phyloP scores from a whole-genome alignment of 768 basidiomycete genomes.

The Clavulina sp. region DNA sequence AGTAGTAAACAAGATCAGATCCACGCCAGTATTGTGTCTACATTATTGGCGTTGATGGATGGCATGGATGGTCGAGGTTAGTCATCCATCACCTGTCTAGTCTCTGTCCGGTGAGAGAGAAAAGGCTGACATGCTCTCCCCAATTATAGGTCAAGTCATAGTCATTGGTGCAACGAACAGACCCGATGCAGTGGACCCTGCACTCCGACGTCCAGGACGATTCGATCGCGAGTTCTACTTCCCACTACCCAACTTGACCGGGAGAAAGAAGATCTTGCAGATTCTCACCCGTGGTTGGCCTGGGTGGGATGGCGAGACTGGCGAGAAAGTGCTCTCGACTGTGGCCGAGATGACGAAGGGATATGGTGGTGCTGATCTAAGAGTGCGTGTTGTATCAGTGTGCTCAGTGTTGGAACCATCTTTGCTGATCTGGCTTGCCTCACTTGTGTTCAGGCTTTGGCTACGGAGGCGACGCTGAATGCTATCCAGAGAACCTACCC shows the following conservation, averaged over 20 bases:
- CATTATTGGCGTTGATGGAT: constrained; percentile 92
- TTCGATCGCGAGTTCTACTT: constrained; percentile 99
- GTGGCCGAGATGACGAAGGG: constrained; percentile 79
- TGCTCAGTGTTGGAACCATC: not conserved
- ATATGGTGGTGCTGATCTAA: constrained; percentile 90
- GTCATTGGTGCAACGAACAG: constrained; percentile 97
- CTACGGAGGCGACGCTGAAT: constrained; percentile 92
- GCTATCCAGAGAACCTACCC: constrained; percentile 93
- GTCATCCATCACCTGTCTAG: constrained; percentile 4
- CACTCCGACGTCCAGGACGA: constrained; percentile 78
- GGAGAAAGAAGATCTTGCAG: constrained; percentile 69
- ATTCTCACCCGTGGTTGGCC: constrained; percentile 88
- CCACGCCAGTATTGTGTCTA: constrained; percentile 93
- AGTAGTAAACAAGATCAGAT: constrained; percentile 99
- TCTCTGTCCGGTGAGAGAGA: not conserved
- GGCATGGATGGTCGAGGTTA: constrained; percentile 89
- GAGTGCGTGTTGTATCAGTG: constrained; percentile 35
- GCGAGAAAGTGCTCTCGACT: constrained; percentile 34
- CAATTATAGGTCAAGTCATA: constrained; percentile 53
- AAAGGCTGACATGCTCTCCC: not conserved
- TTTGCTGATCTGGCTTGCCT: not conserved
- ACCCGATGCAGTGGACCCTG: constrained; percentile 96
- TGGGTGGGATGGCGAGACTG: constrained; percentile 47
- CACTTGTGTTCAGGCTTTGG: constrained; percentile 52
- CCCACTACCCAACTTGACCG: constrained; percentile 67